phyloP scores from a whole-genome alignment of 2,329 filamentous ascomycete genomes.

The Paecilomyces sp. region DNA sequence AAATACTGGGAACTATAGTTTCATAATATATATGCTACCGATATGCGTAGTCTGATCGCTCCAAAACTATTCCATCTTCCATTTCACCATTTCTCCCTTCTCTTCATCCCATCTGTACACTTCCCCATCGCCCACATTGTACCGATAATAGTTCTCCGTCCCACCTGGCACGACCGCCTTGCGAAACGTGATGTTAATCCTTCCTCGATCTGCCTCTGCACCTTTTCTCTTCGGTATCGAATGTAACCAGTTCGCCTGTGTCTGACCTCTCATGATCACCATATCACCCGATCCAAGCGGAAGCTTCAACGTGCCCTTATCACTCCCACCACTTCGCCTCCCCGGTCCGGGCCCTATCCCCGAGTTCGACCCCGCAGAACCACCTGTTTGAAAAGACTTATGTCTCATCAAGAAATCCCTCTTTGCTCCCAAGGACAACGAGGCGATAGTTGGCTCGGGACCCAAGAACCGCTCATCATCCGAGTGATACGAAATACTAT shows the following conservation, averaged over 20 bases:
- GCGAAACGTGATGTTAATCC: slow-evolving; percentile 73
- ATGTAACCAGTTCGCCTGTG: slow-evolving; percentile 72
- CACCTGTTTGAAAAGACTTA: slow-evolving; percentile 48
- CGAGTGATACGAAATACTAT: slow-evolving; percentile 73
- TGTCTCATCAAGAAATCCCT: slow-evolving; percentile 76
- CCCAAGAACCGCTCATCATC: slow-evolving; percentile 76
- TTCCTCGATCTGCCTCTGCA: slow-evolving; percentile 54
- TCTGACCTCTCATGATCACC: slow-evolving; percentile 68
- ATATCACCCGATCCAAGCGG: slow-evolving; percentile 63
- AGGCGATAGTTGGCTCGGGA: slow-evolving; percentile 62
- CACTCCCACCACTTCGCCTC: slow-evolving; percentile 18
- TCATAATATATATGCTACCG: background rate
- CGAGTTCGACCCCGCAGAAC: background rate
- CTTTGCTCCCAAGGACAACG: slow-evolving; percentile 63
- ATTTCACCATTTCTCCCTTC: background rate
- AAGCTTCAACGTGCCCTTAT: slow-evolving; percentile 41
- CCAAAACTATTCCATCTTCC: background rate
- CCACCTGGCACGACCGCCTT: slow-evolving; percentile 63
- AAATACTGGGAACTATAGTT: background rate
- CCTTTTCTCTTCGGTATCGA: slow-evolving; percentile 68
- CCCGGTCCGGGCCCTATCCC: background rate
- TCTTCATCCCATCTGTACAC: slow-evolving; percentile 61
- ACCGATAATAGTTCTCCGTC: slow-evolving; percentile 77
- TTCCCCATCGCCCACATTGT: slow-evolving; percentile 66
- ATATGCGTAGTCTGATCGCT: background rate